Evolutionary conservation across 768 basidiomycete species (phyloP), one percentile per base, ranked within the genome.

Genomic region (Dictyophora rubrovolvata): DNA sequence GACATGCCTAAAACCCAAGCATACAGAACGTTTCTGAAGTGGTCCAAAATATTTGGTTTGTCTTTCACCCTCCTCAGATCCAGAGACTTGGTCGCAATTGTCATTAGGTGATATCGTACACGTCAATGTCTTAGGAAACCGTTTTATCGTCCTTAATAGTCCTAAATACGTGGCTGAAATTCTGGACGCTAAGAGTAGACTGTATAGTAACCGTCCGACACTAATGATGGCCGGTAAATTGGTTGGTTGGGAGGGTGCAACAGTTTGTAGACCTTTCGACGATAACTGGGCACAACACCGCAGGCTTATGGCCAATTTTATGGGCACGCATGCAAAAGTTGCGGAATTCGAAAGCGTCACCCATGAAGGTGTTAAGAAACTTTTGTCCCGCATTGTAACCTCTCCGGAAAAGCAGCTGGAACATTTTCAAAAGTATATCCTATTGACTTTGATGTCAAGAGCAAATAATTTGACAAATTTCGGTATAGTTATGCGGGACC

Each of bases 101-200:
- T 42, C 10, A 4, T 12, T 52, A 77, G 74, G 77, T 1, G 68
- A 76, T 16, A 64, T 84, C 14, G 72, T 84, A 34, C 77, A 77
- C 22, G 76, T 77, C 59, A 72, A 71, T 33, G 65, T 75, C 21
- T 72, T 78, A 61, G 80, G 77, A 59, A 60, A 58, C 16, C 65
- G 66, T 28, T 53, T 65, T 16, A 37, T 71, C 20, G 50, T 72
- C 12, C 48, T 72, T 46, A 74, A 73, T 62, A 67, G 65, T 22
- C 64, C 65, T 48, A 65, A 65, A 51, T 63, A 67, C 17, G 72
- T 69, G 1, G 55, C 49, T 7, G 77, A 79, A 10, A 65, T 79
- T 10, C 64, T 77, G 16, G 73, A 75, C 18, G 70, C 70, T 42
- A 69, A 71, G 16, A 62, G 62, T 22, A 52, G 37, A 12, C 65